Base-by-base conservation (phyloP, 1,284 basidiomycete species). In the Ceratorhiza oryzae-sativae region DNA sequence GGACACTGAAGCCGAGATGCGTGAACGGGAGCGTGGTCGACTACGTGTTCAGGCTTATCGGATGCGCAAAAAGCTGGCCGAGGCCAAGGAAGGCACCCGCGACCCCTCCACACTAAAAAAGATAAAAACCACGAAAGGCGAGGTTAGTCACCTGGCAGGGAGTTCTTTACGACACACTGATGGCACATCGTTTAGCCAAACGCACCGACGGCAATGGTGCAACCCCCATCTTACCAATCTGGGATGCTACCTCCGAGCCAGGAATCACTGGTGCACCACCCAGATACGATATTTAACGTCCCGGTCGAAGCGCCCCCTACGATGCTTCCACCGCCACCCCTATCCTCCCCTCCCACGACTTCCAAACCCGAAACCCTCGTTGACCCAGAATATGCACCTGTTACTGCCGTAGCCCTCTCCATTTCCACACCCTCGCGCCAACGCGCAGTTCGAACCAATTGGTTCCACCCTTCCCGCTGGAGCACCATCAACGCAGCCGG, bases 381-480 rank as follows among this genome's bases (percentile, higher is more conserved):
- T 2, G 56, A 42, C 30, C n/a, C 67, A 6, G n/a, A 25, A 10
- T 61, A 45, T n/a, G 18, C 59, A n/a, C 39, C 59, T 4, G 32
- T 42, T 25, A 13, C 59, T 9, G 59, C 59, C 23, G 18, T 42
- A 27, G 39, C 59, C 20, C 15, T 27, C n/a, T 41, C 56, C 3
- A 41, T 27, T 20, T 55, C 53, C 12, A 61, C 59, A 42, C 36
- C 56, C 15, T 61, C 59, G 2, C 67, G 67, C 36, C 67, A 71
- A 59, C 67, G 67, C 32, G 67, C 67, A 36, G 67, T 71, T 20
- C 67, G 67, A 13, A 71, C 67, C 34, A 71, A 71, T 42, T 71
- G 67, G 67, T 71, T 71, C n/a, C 67, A 71, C n/a, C 67, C 67
- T 5, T 36, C 67, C 10, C 67, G 67, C 9, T 71, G 67, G 67